These are phyloP conservation scores for Dovyalis caffra DNA, from an alignment of 345 rosid genomes.

Conservation along the genomic window DNA sequence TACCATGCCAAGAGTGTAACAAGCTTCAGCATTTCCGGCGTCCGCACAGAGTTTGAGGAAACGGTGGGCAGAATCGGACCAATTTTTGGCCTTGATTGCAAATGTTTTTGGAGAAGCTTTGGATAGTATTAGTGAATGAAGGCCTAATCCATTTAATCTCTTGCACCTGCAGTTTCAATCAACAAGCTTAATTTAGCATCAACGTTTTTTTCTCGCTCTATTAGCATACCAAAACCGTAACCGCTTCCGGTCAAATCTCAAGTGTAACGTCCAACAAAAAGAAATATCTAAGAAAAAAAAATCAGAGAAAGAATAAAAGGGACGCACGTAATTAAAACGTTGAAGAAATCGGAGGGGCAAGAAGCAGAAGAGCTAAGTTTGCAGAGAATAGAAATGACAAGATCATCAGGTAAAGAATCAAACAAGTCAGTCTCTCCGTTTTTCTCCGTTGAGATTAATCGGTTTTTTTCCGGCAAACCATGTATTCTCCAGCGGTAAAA, in stretches of 20 bases:
- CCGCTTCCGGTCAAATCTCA: not conserved
- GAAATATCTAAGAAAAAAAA: not conserved
- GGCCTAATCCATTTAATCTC: constrained; percentile 66
- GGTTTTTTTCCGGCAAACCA: constrained; percentile 36
- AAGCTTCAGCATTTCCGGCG: constrained; percentile 88
- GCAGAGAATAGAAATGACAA: constrained; percentile 60
- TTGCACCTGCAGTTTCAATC: constrained; percentile 60
- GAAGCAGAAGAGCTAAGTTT: constrained; percentile 58
- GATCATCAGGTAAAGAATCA: constrained; percentile 77
- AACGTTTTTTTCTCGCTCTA: not conserved
- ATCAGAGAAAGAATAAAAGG: not conserved
- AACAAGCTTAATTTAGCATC: not conserved
- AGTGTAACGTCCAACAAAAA: not conserved
- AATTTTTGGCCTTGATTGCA: constrained; percentile 57
- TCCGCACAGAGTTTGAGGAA: constrained; percentile 75
- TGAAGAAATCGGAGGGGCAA: constrained; percentile 73
- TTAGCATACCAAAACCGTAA: not conserved
- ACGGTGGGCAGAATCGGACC: constrained; percentile 87
- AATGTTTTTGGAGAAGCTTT: constrained; percentile 57
- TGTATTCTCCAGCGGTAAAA: constrained; percentile 23
- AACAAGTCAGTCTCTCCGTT: constrained; percentile 40
- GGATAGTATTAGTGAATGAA: constrained; percentile 50
- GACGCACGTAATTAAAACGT: constrained; percentile 64
- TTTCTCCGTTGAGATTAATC: constrained; percentile 26
- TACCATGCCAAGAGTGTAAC: constrained; percentile 97